Conservation (phyloP, 169 alveolate species). For the Eimeria praecox region DNA sequence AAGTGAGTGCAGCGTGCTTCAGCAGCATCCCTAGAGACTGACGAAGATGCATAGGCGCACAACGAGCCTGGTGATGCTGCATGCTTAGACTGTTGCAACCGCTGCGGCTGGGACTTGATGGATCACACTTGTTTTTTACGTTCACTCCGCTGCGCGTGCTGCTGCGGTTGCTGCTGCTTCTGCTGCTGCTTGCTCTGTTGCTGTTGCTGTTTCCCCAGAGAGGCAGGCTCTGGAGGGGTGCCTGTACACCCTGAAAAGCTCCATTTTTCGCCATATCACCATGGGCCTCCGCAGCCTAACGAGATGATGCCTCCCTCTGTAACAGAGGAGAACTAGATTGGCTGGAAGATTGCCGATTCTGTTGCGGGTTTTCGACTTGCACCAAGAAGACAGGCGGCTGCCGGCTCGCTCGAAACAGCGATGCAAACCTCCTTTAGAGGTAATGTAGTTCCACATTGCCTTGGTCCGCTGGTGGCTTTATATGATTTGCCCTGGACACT, state of each 20-base stretch:
- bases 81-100: not conserved
- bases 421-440: not conserved
- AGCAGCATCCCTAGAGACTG: not conserved
- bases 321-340: conserved; percentile 45
- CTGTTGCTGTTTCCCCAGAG: conserved; percentile 49
- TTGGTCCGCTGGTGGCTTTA: not conserved
- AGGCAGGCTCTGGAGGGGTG: conserved; percentile 80
- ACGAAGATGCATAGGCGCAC: not conserved
- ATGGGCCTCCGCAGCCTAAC: conserved; percentile 65
- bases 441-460: not conserved
- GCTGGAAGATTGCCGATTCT: not conserved
- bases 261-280: conserved; percentile 67
- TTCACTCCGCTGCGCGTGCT: not conserved
- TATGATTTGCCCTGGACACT: not conserved
- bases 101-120: not conserved
- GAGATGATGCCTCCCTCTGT: conserved; percentile 66
- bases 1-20: conserved; percentile 11
- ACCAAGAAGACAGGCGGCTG: not conserved
- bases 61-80: not conserved
- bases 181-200: not conserved
- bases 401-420: not conserved
- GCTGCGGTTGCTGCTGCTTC: not conserved
- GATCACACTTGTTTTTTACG: not conserved
- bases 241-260: conserved; percentile 77
- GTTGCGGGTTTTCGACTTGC: not conserved